phyloP scores from a whole-genome alignment of 768 basidiomycete genomes.

The Mycena filopes region DNA sequence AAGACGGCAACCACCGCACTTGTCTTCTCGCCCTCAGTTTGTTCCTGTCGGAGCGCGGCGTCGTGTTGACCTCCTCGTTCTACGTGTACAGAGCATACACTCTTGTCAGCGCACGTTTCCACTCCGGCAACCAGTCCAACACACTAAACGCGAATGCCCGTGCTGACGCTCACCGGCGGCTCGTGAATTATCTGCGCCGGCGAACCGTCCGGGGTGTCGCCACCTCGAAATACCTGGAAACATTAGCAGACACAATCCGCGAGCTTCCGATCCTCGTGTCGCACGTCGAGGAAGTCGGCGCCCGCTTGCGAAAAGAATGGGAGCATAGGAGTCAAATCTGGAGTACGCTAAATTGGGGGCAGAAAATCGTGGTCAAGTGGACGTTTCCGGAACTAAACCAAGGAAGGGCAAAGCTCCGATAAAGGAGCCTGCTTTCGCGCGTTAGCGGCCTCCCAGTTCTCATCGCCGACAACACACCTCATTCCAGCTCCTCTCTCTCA shows the following conservation, averaged over 20 bases:
- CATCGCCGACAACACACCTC: not conserved
- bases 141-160: slow-evolving; percentile 16
- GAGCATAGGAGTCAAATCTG: slow-evolving; percentile 1
- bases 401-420: slow-evolving; percentile 25
- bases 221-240: slow-evolving; percentile 1
- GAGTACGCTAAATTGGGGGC: slow-evolving; percentile 14
- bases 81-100: slow-evolving; percentile 29
- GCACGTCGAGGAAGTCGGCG: slow-evolving; percentile 16
- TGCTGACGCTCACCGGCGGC: slow-evolving; percentile 6
- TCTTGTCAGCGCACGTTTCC: slow-evolving; percentile 28
- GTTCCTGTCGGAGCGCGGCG: slow-evolving; percentile 17
- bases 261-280: slow-evolving; percentile 27
- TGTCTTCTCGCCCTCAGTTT: slow-evolving; percentile 19
- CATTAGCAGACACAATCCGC: slow-evolving; percentile 22
- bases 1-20: slow-evolving; percentile 32
- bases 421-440: not conserved
- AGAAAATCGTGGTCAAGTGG: slow-evolving; percentile 26
- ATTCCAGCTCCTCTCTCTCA: slow-evolving; percentile 17
- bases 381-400: slow-evolving; percentile 27
- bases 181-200: slow-evolving; percentile 20
- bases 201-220: slow-evolving; percentile 9
- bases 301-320: slow-evolving; percentile 5
- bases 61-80: slow-evolving; percentile 29
- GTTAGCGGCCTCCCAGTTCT: not conserved
- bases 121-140: slow-evolving; percentile 32